Conservation (phyloP, 2,329 filamentous ascomycete genomes). For the Phaeosphaeriaceae sp. region DNA sequence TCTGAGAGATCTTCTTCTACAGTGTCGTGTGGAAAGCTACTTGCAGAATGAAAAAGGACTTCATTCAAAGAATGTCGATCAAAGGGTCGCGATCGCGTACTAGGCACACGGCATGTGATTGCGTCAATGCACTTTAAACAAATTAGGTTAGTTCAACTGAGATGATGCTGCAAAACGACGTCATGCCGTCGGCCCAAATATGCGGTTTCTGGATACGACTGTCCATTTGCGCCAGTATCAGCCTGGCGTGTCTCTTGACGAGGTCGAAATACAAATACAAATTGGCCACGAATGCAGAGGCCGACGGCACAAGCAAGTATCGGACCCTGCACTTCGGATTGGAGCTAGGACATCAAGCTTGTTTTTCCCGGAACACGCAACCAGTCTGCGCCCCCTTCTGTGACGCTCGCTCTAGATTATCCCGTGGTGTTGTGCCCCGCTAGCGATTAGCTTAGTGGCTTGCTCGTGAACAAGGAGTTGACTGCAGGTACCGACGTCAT, state of each 20-base stretch:
- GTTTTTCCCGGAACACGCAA: conserved; percentile 8
- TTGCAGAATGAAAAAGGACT: no score
- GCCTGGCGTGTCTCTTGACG: not conserved
- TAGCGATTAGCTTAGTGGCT: conserved; percentile 8
- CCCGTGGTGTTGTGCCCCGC: conserved; percentile 9
- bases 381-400: conserved; percentile 17
- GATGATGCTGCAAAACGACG: not conserved
- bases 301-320: conserved; percentile 6
- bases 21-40: no score
- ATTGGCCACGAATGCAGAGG: conserved; percentile 4
- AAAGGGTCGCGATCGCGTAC: no score
- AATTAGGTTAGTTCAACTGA: not conserved
- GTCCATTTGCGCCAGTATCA: not conserved
- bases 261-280: not conserved
- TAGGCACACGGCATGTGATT: no score
- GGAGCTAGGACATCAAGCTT: conserved; percentile 11
- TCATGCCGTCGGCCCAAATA: not conserved
- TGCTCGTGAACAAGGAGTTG: conserved; percentile 14
- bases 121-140: not conserved
- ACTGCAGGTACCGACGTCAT: conserved; percentile 21
- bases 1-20: no score
- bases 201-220: not conserved
- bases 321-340: conserved; percentile 2
- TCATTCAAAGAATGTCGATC: no score
- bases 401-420: conserved; percentile 22